Evolutionary conservation across 805 yeast genomes (phyloP).

Genomic region (Metschnikowia anglica): DNA sequence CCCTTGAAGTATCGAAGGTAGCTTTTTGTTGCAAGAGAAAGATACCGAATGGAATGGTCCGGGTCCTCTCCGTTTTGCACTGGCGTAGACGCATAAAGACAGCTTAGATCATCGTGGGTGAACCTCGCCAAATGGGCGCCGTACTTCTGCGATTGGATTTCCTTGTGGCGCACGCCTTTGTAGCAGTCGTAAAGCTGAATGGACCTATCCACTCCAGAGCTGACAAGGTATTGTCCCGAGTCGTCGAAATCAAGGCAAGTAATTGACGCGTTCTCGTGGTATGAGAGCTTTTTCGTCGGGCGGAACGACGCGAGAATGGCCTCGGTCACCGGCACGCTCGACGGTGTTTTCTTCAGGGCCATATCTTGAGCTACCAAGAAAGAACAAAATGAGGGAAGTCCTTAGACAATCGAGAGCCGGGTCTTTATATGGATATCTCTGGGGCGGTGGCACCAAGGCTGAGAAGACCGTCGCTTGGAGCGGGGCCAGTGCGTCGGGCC

Average conservation of each 20-base stretch:
- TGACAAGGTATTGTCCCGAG: conserved; percentile 71
- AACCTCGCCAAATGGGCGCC: conserved; percentile 88
- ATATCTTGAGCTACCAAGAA: not conserved
- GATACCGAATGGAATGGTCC: conserved; percentile 71
- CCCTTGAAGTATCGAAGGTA: conserved; percentile 86
- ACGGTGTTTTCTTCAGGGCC: conserved; percentile 19
- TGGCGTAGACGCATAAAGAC: conserved; percentile 80
- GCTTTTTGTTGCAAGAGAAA: conserved; percentile 73
- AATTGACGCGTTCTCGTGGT: conserved; percentile 53
- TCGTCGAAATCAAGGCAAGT: conserved; percentile 80
- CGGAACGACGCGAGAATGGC: conserved; percentile 29
- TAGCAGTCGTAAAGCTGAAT: conserved; percentile 78
- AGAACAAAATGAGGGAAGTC: no score
- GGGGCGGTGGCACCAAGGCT: no score
- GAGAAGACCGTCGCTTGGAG: no score
- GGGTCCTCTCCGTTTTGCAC: conserved; percentile 34
- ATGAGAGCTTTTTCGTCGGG: conserved; percentile 49
- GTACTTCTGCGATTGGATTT: conserved; percentile 81
- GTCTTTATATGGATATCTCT: no score
- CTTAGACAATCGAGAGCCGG: no score
- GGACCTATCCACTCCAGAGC: conserved; percentile 78
- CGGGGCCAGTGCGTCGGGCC: no score
- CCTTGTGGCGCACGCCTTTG: conserved; percentile 65
- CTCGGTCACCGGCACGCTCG: conserved; percentile 29
- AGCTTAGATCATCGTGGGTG: conserved; percentile 68